Percentiles rank a stretch among this genome's conserved stretches.
Conservation (phyloP, 2,329 filamentous ascomycete genomes). For the Hypomyces perniciosus region DNA sequence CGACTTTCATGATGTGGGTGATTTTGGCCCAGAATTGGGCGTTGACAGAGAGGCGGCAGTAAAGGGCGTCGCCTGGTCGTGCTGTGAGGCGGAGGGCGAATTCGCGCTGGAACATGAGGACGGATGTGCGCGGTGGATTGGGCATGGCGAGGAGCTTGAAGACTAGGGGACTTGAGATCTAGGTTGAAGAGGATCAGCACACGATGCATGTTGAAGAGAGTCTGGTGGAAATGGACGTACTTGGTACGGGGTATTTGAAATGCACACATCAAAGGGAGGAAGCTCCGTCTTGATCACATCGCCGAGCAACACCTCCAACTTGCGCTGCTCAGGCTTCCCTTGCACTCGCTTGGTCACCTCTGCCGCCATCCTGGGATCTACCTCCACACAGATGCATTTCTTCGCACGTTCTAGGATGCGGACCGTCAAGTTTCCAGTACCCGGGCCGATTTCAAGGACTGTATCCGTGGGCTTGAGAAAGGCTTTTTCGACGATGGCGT, state of each 20-base stretch:
- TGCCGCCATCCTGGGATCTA: conserved; percentile 94
- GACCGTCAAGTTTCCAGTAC: conserved; percentile 83
- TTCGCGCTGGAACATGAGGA: conserved; percentile 96
- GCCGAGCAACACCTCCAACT: conserved; percentile 80
- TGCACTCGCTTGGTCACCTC: conserved; percentile 93
- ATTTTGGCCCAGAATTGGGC: conserved; percentile 76
- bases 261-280: conserved; percentile 73
- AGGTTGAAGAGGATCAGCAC: background rate
- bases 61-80: conserved; percentile 79
- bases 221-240: conserved; percentile 26
- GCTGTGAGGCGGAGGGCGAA: conserved; percentile 89
- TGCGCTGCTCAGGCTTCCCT: conserved; percentile 75
- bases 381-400: conserved; percentile 76
- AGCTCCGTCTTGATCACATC: conserved; percentile 82
- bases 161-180: conserved; percentile 86
- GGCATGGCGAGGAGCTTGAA: conserved; percentile 81
- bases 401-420: conserved; percentile 84
- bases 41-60: conserved; percentile 86
- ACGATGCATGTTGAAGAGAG: no score
- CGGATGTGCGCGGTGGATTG: conserved; percentile 73
- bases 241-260: conserved; percentile 62
- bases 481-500: conserved; percentile 67
- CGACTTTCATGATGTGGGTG: conserved; percentile 82
- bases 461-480: conserved; percentile 83
- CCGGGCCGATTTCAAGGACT: conserved; percentile 88